Base-by-base conservation (phyloP, 345 rosid species). In the Brassica cretica region DNA sequence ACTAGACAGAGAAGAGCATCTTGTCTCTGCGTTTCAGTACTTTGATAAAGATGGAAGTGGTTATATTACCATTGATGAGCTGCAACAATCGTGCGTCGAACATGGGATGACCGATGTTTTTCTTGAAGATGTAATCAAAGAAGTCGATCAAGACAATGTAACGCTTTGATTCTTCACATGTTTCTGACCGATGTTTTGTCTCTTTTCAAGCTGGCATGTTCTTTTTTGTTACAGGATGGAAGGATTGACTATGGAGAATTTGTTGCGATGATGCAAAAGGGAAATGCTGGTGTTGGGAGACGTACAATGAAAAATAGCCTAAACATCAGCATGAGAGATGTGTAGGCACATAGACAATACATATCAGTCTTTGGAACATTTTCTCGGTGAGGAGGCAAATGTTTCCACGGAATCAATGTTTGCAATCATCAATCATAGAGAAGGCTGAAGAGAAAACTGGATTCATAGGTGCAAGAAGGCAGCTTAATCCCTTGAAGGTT, bases 191-290 rank as follows among this genome's bases (percentile, higher is more conserved):
- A 59, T 25, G 32, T 19, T 59, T 51, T 51, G 56, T 5, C 8
- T 59, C 64, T 10, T 14, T 59, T 25, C 33, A 60, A 11, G 33
- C 41, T 75, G 65, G 2, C 30, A 58, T 25, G n/a, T 5, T n/a
- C 55, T 63, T 7, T 29, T 7, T 8, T 41, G 39, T 39, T 64
- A 27, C 33, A 96, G 99, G 99, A 96, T 80, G 99, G 99, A 70
- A 77, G 93, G 78, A 96, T 96, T 37, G 99, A 96, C 60, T 96
- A 96, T 44, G 89, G 92, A 51, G 99, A 96, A 83, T 96, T 96
- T 85, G 99, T 87, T 68, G 99, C 98, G 9, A 93, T 93, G 99
- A 93, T 93, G 99, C 98, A 91, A 87, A 96, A 96, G 80, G 97
- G 98, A 56, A 91, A 93, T 64, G 88, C 87, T 0, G 99, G 98